A percentile compares a stretch with the other conserved stretches of the same genome.
Evolutionary conservation across 495 filamentous ascomycete species (phyloP).

Genomic region (Collariella sp.): DNA sequence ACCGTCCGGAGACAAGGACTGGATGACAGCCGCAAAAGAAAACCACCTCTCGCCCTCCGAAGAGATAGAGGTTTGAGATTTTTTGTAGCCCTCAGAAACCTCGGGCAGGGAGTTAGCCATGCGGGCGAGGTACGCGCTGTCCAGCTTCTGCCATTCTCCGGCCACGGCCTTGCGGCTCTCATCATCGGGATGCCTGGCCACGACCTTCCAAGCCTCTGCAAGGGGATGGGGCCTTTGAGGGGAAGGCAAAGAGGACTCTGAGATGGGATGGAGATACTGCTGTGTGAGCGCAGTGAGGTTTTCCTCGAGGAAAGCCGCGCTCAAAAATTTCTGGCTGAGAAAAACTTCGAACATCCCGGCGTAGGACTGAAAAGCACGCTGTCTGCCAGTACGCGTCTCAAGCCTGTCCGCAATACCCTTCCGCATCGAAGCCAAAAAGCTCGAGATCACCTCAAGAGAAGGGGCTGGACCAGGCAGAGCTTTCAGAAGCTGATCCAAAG

Average conservation of each 20-base stretch:
- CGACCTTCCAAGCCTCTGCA: conserved; percentile 25
- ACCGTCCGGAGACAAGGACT: background rate
- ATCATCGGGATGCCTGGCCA: conserved; percentile 18
- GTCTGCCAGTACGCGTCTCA: conserved; percentile 58
- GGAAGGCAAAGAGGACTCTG: conserved; percentile 29
- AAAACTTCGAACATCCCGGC: conserved; percentile 49
- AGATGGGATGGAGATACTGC: conserved; percentile 32
- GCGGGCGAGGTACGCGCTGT: conserved; percentile 47
- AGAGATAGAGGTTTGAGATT: conserved; percentile 59
- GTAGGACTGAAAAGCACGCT: conserved; percentile 66
- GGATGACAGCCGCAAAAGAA: conserved; percentile 42
- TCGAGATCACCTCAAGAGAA: conserved; percentile 39
- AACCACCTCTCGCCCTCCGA: conserved; percentile 56
- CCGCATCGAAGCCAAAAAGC: conserved; percentile 55
- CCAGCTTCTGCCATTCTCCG: conserved; percentile 46
- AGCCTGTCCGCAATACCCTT: conserved; percentile 62
- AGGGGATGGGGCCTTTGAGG: conserved; percentile 25
- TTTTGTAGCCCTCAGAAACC: conserved; percentile 62
- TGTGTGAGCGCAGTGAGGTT: conserved; percentile 34
- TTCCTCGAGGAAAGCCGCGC: conserved; percentile 35
- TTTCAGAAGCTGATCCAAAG: conserved; percentile 50
- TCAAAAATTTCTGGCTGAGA: conserved; percentile 23
- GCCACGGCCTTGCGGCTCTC: conserved; percentile 9
- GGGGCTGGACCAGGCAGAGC: conserved; percentile 49
- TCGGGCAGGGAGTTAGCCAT: conserved; percentile 66